phyloP scores from a whole-genome alignment of 441 rosid species.

The Dalechampia spathulata region DNA sequence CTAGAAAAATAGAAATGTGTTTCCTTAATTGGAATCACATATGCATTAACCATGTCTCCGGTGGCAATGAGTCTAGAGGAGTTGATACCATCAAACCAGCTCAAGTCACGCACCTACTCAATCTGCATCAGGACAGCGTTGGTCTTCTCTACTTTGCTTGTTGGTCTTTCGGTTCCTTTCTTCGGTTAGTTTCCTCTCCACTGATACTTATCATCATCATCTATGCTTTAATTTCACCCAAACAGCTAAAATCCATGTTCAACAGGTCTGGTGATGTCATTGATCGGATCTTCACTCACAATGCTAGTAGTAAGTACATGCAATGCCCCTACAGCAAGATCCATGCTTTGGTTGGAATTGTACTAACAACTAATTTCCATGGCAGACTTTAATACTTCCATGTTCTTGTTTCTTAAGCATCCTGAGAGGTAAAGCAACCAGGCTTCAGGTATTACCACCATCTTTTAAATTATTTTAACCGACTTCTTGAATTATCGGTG shows the following conservation, averaged over 20 bases:
- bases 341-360: neutral
- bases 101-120: slow-evolving; percentile 46
- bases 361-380: slow-evolving; percentile 4
- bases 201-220: neutral
- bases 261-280: slow-evolving; percentile 89
- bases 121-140: slow-evolving; percentile 59
- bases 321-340: too few relatives aligned
- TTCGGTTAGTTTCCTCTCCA: slow-evolving; percentile 46
- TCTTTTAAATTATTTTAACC: neutral
- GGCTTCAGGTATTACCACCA: slow-evolving; percentile 39
- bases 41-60: slow-evolving; percentile 84
- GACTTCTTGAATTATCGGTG: too few relatives aligned
- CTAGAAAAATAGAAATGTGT: slow-evolving; percentile 6
- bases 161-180: slow-evolving; percentile 74
- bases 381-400: slow-evolving; percentile 79
- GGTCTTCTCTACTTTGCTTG: slow-evolving; percentile 63
- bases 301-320: slow-evolving; percentile 76
- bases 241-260: too few relatives aligned
- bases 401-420: slow-evolving; percentile 82
- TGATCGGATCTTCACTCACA: slow-evolving; percentile 87
- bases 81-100: slow-evolving; percentile 49
- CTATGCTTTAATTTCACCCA: too few relatives aligned
- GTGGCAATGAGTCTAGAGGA: slow-evolving; percentile 95
- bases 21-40: slow-evolving; percentile 39
- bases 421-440: slow-evolving; percentile 39